phyloP scores from a whole-genome alignment of 768 basidiomycete species.

The Arthromyces matolae region DNA sequence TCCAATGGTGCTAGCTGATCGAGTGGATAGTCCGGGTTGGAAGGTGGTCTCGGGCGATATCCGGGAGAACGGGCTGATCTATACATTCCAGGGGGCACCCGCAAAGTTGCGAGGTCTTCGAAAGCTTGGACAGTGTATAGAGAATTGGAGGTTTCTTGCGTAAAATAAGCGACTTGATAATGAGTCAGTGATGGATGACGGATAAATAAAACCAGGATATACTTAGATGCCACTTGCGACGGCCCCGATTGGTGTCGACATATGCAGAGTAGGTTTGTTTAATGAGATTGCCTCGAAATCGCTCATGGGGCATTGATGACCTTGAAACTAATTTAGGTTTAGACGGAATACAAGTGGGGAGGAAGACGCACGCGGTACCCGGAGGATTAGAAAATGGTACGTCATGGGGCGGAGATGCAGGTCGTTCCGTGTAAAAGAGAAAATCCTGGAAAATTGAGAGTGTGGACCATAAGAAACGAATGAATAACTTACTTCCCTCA shows the following conservation, averaged over 20 bases:
- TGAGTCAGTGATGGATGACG: slow-evolving; percentile 4
- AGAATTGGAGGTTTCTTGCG: slow-evolving; percentile 53
- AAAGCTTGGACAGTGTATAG: slow-evolving; percentile 59
- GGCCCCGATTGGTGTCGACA: slow-evolving; percentile 61
- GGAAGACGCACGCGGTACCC: slow-evolving; percentile 45
- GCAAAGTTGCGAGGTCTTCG: slow-evolving; percentile 47
- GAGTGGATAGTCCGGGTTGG: not conserved
- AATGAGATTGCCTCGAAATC: slow-evolving; percentile 47
- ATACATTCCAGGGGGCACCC: slow-evolving; percentile 59
- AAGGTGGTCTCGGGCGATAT: slow-evolving; percentile 18
- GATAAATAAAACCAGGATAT: slow-evolving; percentile 24
- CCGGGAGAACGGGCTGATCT: slow-evolving; percentile 61
- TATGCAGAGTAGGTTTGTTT: slow-evolving; percentile 83
- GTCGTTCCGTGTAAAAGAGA: slow-evolving; percentile 70
- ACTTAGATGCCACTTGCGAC: slow-evolving; percentile 83
- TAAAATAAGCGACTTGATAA: slow-evolving; percentile 70
- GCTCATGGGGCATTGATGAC: slow-evolving; percentile 24
- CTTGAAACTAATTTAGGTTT: slow-evolving; percentile 9
- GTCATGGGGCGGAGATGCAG: slow-evolving; percentile 42
- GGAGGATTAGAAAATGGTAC: slow-evolving; percentile 35
- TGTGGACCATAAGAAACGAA: not conserved
- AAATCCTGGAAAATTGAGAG: slow-evolving; percentile 53
- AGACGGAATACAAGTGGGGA: not conserved
- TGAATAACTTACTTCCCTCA: slow-evolving; percentile 57
- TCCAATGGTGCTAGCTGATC: slow-evolving; percentile 56